Evolutionary conservation across 768 basidiomycete genomes (phyloP).

Genomic region (Boletus tylopilopsis): DNA sequence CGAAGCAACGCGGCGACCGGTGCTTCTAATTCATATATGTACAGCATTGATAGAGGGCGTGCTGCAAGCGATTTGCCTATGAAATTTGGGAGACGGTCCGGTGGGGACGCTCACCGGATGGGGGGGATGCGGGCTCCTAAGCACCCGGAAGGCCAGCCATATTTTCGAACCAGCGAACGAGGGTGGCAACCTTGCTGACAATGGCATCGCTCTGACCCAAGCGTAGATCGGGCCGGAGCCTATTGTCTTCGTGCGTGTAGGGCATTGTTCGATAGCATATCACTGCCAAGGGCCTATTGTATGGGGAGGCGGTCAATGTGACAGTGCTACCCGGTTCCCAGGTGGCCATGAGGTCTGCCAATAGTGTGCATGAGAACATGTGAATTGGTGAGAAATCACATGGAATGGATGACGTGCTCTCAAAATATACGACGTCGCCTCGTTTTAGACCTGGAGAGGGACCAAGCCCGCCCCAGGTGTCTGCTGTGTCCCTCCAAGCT

Average conservation of each 20-base stretch:
- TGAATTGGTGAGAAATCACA: slow-evolving; percentile 6
- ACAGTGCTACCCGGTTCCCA: slow-evolving; percentile 44
- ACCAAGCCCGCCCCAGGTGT: slow-evolving; percentile 57
- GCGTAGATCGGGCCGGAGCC: slow-evolving; percentile 67
- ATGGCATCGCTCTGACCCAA: slow-evolving; percentile 65
- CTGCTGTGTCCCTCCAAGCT: slow-evolving; percentile 76
- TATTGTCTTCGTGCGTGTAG: slow-evolving; percentile 51
- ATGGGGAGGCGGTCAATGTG: slow-evolving; percentile 64
- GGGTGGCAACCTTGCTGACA: slow-evolving; percentile 60
- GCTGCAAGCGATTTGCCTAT: slow-evolving; percentile 10
- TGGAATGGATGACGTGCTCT: slow-evolving; percentile 47
- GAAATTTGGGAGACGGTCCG: slow-evolving; percentile 8
- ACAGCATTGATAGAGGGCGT: slow-evolving; percentile 16
- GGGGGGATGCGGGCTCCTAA: slow-evolving; percentile 3
- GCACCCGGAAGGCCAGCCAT: slow-evolving; percentile 54
- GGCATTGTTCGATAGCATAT: slow-evolving; percentile 83
- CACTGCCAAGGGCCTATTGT: slow-evolving; percentile 54
- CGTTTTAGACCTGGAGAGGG: slow-evolving; percentile 48
- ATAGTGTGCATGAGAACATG: slow-evolving; percentile 18
- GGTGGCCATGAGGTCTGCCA: slow-evolving; percentile 49
- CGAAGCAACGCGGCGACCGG: slow-evolving; percentile 22
- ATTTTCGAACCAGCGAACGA: slow-evolving; percentile 70
- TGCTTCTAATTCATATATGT: slow-evolving; percentile 26
- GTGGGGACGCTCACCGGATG: slow-evolving; percentile 15
- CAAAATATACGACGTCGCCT: slow-evolving; percentile 68